Evolutionary conservation across 208 protist species (phyloP).

Genomic region (Leishmania guyanensis): DNA sequence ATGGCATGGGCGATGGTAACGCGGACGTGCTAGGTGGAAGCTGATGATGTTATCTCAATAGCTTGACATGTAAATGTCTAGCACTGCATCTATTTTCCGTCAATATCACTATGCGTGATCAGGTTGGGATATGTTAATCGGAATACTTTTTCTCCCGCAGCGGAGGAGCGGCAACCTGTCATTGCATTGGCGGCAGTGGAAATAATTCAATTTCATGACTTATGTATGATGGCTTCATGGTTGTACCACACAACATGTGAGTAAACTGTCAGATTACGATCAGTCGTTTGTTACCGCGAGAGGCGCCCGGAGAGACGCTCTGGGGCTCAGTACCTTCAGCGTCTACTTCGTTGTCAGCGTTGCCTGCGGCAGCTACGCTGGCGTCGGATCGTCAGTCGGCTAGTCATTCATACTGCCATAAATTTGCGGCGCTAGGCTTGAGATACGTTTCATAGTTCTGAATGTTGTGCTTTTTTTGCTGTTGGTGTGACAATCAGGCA

Average conservation of each 20-base stretch:
- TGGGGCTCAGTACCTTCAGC: neutral
- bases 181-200: neutral
- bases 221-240: neutral
- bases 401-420: constrained; percentile 1
- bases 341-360: neutral
- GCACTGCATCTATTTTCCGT: neutral
- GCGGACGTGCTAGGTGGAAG: too few species aligned
- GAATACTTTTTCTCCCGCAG: neutral
- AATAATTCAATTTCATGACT: neutral
- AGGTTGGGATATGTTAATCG: neutral
- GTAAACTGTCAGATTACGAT: neutral
- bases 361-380: neutral
- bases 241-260: neutral
- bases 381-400: neutral
- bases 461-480: neutral
- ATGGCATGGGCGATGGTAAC: constrained; percentile 18
- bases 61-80: too few species aligned
- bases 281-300: neutral
- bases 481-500: too few species aligned
- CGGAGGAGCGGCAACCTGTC: neutral
- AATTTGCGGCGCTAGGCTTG: neutral
- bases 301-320: neutral
- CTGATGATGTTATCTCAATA: too few species aligned
- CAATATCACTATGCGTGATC: neutral
- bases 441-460: neutral